Evolutionary conservation across 441 rosid species (phyloP).

Genomic region (Iberis amara): DNA sequence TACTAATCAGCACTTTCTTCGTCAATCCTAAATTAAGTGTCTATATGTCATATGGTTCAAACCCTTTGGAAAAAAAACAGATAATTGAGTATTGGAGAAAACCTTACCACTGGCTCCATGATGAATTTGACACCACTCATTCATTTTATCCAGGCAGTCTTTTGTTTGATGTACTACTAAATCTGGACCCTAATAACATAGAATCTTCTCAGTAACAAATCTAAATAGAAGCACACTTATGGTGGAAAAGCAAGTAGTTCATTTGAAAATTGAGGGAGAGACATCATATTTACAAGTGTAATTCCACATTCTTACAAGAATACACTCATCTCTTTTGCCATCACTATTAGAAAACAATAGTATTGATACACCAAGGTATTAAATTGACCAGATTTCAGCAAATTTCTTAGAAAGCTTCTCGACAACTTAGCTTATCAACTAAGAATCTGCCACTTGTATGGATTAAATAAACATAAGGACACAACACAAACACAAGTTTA

Average conservation of each 20-base stretch:
- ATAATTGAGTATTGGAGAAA: background rate
- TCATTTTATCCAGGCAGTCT: slow-evolving; percentile 72
- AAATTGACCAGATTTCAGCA: background rate
- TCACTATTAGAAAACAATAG: background rate
- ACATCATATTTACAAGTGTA: background rate
- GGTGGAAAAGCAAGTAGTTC: background rate
- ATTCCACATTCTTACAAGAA: background rate
- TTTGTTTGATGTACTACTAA: slow-evolving; percentile 73
- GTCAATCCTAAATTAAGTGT: slow-evolving; percentile 57
- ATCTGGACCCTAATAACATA: slow-evolving; percentile 73
- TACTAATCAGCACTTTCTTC: slow-evolving; percentile 62
- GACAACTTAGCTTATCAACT: background rate
- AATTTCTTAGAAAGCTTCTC: background rate
- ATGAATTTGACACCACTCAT: slow-evolving; percentile 87
- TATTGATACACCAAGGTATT: background rate
- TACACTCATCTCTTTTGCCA: slow-evolving; percentile 5
- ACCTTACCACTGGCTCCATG: slow-evolving; percentile 83
- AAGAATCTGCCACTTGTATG: background rate
- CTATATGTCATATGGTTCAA: background rate
- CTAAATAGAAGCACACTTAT: background rate
- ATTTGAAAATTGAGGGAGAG: background rate
- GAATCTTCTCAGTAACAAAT: slow-evolving; percentile 1
- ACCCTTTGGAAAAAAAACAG: background rate
- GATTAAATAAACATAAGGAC: background rate
- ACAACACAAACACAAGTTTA: background rate